A percentile compares a stretch with the other conserved stretches of the same genome.
phyloP scores from a whole-genome alignment of 2,329 filamentous ascomycete genomes.

The Blumeria hordei region DNA sequence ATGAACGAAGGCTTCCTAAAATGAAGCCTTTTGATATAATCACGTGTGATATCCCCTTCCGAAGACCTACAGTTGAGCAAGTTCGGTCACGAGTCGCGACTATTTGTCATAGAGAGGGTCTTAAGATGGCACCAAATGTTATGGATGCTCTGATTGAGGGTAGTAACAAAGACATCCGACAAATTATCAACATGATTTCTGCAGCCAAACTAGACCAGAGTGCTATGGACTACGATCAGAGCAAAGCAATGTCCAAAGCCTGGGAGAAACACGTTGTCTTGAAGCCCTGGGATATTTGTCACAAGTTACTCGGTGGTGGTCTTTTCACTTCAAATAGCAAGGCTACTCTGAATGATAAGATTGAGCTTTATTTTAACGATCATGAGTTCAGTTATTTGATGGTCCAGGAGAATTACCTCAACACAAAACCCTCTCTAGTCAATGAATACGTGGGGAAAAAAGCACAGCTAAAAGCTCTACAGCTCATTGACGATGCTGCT shows the following conservation, averaged over 20 bases:
- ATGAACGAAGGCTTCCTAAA: constrained; percentile 76
- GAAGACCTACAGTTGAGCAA: constrained; percentile 71
- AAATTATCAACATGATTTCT: constrained; percentile 96
- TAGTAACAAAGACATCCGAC: constrained; percentile 82
- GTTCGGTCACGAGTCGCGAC: constrained; percentile 84
- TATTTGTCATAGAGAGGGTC: constrained; percentile 72
- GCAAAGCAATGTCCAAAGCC: constrained; percentile 84
- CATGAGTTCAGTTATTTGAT: constrained; percentile 94
- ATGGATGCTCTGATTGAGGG: constrained; percentile 90
- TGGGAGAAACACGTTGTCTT: constrained; percentile 96
- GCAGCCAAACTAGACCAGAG: constrained; percentile 73
- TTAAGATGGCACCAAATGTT: constrained; percentile 63
- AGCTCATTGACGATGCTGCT: constrained; percentile 67
- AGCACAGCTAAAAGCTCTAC: constrained; percentile 56
- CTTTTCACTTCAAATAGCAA: constrained; percentile 70
- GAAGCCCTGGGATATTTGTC: constrained; percentile 94
- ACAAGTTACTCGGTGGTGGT: constrained; percentile 71
- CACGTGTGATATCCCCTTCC: constrained; percentile 66
- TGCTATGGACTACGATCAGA: constrained; percentile 59
- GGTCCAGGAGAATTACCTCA: constrained; percentile 95
- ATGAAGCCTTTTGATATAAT: constrained; percentile 94
- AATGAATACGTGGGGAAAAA: constrained; percentile 28
- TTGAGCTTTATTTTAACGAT: constrained; percentile 97
- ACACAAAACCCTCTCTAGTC: constrained; percentile 47
- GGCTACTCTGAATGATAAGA: constrained; percentile 83